These are phyloP conservation scores for Alternaria incomplexa DNA, from an alignment of 2,329 filamentous ascomycete genomes.

Conservation along the genomic window DNA sequence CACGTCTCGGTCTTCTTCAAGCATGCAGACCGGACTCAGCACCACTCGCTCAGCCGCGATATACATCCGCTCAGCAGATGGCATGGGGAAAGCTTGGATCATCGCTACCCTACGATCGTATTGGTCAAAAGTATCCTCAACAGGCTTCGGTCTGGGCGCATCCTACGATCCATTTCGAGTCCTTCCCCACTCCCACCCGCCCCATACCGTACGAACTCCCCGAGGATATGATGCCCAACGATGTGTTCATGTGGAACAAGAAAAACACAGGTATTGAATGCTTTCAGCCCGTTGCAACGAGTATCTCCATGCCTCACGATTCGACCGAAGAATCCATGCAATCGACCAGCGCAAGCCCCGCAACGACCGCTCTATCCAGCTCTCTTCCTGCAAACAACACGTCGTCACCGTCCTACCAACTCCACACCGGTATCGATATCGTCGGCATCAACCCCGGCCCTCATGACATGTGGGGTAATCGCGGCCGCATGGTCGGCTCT, in stretches of 20 bases:
- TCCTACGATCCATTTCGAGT: background rate
- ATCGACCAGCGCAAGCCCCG: background rate
- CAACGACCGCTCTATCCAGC: background rate
- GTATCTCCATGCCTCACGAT: background rate
- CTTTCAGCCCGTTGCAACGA: background rate
- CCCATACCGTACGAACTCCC: background rate
- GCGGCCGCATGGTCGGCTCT: background rate
- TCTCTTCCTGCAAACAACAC: background rate
- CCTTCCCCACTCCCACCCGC: background rate
- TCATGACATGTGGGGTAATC: background rate
- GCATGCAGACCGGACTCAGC: background rate
- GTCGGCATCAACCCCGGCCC: background rate
- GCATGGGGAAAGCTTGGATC: conserved; percentile 3
- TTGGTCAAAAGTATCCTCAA: background rate
- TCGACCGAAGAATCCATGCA: background rate
- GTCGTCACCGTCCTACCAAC: background rate
- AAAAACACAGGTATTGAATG: conserved; percentile 2
- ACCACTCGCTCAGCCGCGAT: background rate
- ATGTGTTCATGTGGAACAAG: conserved; percentile 14
- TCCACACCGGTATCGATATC: background rate
- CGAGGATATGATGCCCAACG: conserved; percentile 9
- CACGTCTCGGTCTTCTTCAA: conserved; percentile 19
- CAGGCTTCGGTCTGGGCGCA: conserved; percentile 3
- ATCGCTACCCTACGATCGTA: background rate
- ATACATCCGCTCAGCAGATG: background rate